Percentiles rank a stretch among this genome's conserved stretches.
Conservation (phyloP, 768 basidiomycete genomes). For the Termitomyces sp. region DNA sequence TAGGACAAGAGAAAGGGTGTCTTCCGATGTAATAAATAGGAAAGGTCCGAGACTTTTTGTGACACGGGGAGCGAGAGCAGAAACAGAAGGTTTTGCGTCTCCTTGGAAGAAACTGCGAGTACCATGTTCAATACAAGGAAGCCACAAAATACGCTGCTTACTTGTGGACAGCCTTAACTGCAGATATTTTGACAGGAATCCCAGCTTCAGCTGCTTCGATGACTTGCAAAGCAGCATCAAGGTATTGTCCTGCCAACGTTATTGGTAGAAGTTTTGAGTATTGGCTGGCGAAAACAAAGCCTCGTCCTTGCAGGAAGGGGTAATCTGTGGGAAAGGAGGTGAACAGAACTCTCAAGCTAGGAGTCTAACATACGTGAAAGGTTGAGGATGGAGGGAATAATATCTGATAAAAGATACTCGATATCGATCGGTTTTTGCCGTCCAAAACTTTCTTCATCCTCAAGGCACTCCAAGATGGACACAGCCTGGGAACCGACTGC, state of each 20-base stretch:
- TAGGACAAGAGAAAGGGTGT: conserved; percentile 82
- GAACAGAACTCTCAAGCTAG: neutral
- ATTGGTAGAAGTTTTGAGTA: conserved; percentile 71
- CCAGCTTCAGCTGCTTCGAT: conserved; percentile 68
- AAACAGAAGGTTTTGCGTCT: conserved; percentile 53
- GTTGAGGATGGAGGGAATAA: conserved; percentile 73
- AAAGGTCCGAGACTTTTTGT: conserved; percentile 82
- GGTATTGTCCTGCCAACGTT: conserved; percentile 75
- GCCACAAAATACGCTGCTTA: conserved; percentile 29
- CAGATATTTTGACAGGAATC: conserved; percentile 90
- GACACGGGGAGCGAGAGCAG: conserved; percentile 66
- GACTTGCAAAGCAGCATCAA: conserved; percentile 82
- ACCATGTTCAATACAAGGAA: conserved; percentile 3
- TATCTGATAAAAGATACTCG: conserved; percentile 64
- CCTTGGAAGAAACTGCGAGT: conserved; percentile 62
- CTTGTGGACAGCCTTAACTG: conserved; percentile 93
- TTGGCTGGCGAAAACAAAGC: conserved; percentile 92
- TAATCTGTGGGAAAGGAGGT: conserved; percentile 42
- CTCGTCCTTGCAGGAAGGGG: conserved; percentile 93
- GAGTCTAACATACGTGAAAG: conserved; percentile 52
- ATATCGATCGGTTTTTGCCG: conserved; percentile 70
- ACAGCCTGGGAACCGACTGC: conserved; percentile 79
- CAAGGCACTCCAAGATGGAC: conserved; percentile 67
- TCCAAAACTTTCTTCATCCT: conserved; percentile 68
- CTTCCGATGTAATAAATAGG: conserved; percentile 73